Conservation (phyloP, 2,329 filamentous ascomycete genomes). For the Fusarium sp. region DNA sequence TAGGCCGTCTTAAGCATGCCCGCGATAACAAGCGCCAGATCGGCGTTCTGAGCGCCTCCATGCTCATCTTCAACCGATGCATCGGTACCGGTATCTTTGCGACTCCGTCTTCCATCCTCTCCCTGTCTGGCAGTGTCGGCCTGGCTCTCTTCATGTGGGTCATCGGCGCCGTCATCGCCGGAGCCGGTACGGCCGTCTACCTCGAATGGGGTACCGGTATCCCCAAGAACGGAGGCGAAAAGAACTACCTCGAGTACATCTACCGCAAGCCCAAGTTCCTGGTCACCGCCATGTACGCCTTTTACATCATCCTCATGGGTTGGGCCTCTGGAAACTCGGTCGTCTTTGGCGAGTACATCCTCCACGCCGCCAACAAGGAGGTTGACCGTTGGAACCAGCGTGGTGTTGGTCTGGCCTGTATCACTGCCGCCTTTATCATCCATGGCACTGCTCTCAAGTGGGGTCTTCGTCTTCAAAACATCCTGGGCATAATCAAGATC, state of each 20-base stretch:
- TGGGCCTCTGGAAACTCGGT: constrained; percentile 77
- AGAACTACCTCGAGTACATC: constrained; percentile 75
- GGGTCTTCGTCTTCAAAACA: constrained; percentile 75
- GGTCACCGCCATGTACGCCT: constrained; percentile 69
- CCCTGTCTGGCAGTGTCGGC: constrained; percentile 69
- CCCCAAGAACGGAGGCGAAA: constrained; percentile 73
- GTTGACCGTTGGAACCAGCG: constrained; percentile 76
- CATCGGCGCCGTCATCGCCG: constrained; percentile 70
- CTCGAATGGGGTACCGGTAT: constrained; percentile 75
- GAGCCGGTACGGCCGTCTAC: constrained; percentile 72
- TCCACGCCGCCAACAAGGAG: constrained; percentile 72
- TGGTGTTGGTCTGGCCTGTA: constrained; percentile 73
- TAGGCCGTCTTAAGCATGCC: constrained; percentile 52
- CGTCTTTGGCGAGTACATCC: constrained; percentile 77
- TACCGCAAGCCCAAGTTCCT: constrained; percentile 71
- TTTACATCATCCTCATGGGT: constrained; percentile 72
- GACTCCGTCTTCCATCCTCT: constrained; percentile 69
- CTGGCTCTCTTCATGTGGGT: constrained; percentile 74
- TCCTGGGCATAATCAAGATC: constrained; percentile 75
- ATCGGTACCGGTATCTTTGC: constrained; percentile 77
- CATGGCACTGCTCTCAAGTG: constrained; percentile 73
- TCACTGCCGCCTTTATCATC: constrained; percentile 73
- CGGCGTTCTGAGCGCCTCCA: constrained; percentile 65
- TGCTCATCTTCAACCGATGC: constrained; percentile 74
- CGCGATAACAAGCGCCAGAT: constrained; percentile 66